Percentiles rank a stretch among this genome's conserved stretches.
phyloP scores from a whole-genome alignment of 371 early-diverging fungal species.

The Nematocida parisii region DNA sequence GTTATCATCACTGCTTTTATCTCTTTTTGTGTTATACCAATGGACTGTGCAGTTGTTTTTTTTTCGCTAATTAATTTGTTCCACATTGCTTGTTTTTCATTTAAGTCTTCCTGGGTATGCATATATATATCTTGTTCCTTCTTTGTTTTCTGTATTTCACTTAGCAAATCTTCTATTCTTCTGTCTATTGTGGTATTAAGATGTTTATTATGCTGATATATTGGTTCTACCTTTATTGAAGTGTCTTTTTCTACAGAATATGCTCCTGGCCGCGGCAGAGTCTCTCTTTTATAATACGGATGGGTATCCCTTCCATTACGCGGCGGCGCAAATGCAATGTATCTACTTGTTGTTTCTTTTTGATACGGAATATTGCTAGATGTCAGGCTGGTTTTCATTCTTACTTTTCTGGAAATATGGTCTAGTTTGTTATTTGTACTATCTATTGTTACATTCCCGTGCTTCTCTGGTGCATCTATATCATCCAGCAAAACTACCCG shows the following conservation, averaged over 20 bases:
- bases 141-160: conserved; percentile 3
- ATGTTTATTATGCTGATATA: background rate
- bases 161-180: background rate
- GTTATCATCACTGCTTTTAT: background rate
- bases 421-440: conserved; percentile 29
- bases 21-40: conserved; percentile 7
- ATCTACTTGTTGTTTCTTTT: background rate
- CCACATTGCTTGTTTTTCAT: background rate
- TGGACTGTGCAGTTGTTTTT: background rate
- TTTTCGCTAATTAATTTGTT: background rate
- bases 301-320: background rate
- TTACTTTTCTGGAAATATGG: conserved; percentile 12
- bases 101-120: background rate
- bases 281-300: background rate
- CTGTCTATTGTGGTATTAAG: background rate
- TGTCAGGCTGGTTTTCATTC: background rate
- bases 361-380: background rate
- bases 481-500: conserved; percentile 31
- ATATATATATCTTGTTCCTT: conserved; percentile 9
- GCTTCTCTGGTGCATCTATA: conserved; percentile 19
- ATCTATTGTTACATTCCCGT: conserved; percentile 25
- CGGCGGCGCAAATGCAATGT: background rate
- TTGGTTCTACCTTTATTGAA: background rate
- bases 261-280: background rate
- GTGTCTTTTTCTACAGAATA: background rate